Conservation (phyloP, 192 early-diverging fungal genomes). For the Backusella tuberculispora region DNA sequence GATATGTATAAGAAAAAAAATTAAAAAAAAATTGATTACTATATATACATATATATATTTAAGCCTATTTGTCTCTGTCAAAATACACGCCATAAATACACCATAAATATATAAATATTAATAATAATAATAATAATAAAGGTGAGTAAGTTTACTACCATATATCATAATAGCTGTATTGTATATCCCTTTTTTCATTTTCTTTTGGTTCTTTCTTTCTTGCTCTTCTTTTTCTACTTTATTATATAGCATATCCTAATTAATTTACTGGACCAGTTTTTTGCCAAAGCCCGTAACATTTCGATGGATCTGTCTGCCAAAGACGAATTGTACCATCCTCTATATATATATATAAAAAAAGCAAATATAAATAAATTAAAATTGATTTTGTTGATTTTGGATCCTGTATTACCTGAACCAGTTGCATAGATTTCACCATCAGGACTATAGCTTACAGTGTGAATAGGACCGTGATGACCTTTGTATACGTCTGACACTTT, state of each 20-base stretch:
- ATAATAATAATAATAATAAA: no score
- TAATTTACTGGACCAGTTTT: constrained; percentile 21
- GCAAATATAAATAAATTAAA: not conserved
- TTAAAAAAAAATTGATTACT: no score
- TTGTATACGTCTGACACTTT: constrained; percentile 83
- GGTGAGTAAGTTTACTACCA: no score
- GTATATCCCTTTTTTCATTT: not conserved
- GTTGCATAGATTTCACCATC: constrained; percentile 92
- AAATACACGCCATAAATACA: no score
- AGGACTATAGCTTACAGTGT: constrained; percentile 88
- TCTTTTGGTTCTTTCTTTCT: not conserved
- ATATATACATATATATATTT: no score
- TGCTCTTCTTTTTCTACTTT: not conserved
- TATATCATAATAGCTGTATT: no score
- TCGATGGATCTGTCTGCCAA: constrained; percentile 87
- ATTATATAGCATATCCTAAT: not conserved
- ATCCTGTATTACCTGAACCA: constrained; percentile 57
- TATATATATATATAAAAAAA: not conserved
- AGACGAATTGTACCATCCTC: constrained; percentile 92
- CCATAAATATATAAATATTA: no score
- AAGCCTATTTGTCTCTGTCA: no score
- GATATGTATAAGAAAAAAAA: no score
- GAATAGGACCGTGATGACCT: constrained; percentile 91
- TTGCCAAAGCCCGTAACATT: constrained; percentile 85
- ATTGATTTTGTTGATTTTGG: not conserved